Evolutionary conservation across 345 rosid genomes (phyloP).

Genomic region (Limnanthes douglasii): DNA sequence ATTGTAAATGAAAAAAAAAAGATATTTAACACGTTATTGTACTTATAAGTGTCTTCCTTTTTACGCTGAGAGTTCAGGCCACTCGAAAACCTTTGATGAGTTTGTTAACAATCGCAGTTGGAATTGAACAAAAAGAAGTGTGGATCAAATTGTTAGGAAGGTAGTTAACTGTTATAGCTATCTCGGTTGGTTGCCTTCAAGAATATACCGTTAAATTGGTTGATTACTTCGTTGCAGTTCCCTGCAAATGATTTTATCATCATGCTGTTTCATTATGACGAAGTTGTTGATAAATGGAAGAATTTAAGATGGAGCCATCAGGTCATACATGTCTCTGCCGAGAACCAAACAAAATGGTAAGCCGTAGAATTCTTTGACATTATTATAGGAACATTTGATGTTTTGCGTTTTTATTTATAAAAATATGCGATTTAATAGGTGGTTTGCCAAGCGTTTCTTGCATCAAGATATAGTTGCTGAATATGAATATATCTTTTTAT

Average conservation of each 20-base stretch:
- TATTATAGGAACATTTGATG: not conserved
- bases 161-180: conserved; percentile 16
- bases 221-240: conserved; percentile 30
- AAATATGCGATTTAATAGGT: conserved; percentile 29
- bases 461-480: conserved; percentile 76
- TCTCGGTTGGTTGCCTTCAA: not conserved
- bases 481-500: conserved; percentile 71
- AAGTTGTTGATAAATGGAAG: conserved; percentile 62
- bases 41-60: conserved; percentile 1
- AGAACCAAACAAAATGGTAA: conserved; percentile 82
- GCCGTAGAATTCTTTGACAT: conserved; percentile 4
- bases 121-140: conserved; percentile 62
- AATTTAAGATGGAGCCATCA: conserved; percentile 36
- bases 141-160: conserved; percentile 53
- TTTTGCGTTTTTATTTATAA: no score
- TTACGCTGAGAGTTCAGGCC: conserved; percentile 22
- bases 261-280: conserved; percentile 95
- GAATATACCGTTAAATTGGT: no score
- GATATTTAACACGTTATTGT: no score
- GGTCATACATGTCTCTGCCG: conserved; percentile 66
- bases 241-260: conserved; percentile 34
- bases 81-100: conserved; percentile 18
- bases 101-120: conserved; percentile 60
- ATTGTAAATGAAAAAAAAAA: no score
- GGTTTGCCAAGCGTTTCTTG: conserved; percentile 95